Conservation (phyloP, 306 rosid species). For the Mucuna pruriens region DNA sequence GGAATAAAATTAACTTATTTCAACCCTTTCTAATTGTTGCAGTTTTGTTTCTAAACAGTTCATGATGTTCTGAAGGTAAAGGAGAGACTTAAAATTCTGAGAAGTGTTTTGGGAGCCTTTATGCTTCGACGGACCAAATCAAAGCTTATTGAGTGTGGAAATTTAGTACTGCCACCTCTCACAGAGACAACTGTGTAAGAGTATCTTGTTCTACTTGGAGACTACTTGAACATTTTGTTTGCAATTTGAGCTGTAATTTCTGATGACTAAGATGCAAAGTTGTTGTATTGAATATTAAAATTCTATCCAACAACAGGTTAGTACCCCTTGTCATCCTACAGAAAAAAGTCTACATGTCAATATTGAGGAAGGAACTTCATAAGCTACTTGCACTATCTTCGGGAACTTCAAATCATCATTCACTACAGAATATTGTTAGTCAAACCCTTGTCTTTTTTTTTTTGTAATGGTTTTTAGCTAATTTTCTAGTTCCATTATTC, state of each 20-base stretch:
- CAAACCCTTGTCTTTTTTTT: constrained; percentile 24
- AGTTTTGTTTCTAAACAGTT: constrained; percentile 53
- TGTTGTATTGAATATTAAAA: constrained; percentile 24
- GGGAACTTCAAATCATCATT: constrained; percentile 76
- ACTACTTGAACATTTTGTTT: neutral
- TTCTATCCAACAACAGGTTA: constrained; percentile 60
- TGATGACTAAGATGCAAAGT: constrained; percentile 20
- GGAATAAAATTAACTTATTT: constrained; percentile 12
- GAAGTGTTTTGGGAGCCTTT: constrained; percentile 72
- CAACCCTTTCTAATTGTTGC: constrained; percentile 29
- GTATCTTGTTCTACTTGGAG: constrained; percentile 23
- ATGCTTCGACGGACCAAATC: constrained; percentile 92
- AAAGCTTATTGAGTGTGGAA: constrained; percentile 77
- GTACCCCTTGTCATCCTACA: constrained; percentile 80
- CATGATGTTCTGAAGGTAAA: constrained; percentile 53
- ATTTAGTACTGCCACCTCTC: constrained; percentile 80
- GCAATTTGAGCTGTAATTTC: neutral
- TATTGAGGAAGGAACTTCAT: constrained; percentile 87
- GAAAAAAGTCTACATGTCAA: constrained; percentile 82
- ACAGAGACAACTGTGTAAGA: constrained; percentile 85
- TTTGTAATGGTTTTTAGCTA: neutral
- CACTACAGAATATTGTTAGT: constrained; percentile 86
- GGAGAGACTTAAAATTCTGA: constrained; percentile 62
- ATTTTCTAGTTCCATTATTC: constrained; percentile 34
- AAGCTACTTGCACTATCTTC: constrained; percentile 76